Evolutionary conservation across 495 filamentous ascomycete species (phyloP), one percentile per base, ranked within the genome.

Genomic region (Penicillium simplicissimum): DNA sequence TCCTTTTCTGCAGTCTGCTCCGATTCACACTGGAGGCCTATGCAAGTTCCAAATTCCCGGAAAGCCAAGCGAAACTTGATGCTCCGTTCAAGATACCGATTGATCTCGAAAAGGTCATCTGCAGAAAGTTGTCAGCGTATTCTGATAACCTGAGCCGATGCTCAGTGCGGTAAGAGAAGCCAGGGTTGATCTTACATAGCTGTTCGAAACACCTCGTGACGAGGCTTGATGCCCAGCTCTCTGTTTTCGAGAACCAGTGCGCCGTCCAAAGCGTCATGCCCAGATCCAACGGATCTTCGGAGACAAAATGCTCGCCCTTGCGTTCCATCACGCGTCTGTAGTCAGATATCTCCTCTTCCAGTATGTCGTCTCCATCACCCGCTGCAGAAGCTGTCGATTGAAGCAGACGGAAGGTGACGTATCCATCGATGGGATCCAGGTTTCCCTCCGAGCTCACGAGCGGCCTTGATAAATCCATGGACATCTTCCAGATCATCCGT

Each of bases 191-290:
- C 60, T 61, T 49, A 81, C 79, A 77, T 49, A 82, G 74, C 60
- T 79, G 71, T 21, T 76, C 74, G 35, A 85, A 73, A 43, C 83
- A 82, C 61, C 71, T 67, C 13, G 61, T 64, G 1, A 70, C 73
- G 55, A 88, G 60, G 9, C 70, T 63, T 7, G 59, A 62, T 13
- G 84, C 84, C 86, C 86, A 89, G 10, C 67, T 64, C 58, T 82
- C 79, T 37, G 79, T 77, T 15, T 78, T 78, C 1, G 67, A 66
- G 61, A 82, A 83, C 72, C 86, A 87, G 64, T 88, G 85, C 19
- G 75, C 75, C 51, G 82, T 82, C 87, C 87, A 90, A 40, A 89
- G 60, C 7, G 85, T 81, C 87, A 89, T 88, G 0, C 87, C 87
- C 55, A 88, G 66, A 70, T 89, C 87, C 14, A 88, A 61, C 25